phyloP scores from a whole-genome alignment of 164 flowering plant species.

The Amborella trichopoda region DNA sequence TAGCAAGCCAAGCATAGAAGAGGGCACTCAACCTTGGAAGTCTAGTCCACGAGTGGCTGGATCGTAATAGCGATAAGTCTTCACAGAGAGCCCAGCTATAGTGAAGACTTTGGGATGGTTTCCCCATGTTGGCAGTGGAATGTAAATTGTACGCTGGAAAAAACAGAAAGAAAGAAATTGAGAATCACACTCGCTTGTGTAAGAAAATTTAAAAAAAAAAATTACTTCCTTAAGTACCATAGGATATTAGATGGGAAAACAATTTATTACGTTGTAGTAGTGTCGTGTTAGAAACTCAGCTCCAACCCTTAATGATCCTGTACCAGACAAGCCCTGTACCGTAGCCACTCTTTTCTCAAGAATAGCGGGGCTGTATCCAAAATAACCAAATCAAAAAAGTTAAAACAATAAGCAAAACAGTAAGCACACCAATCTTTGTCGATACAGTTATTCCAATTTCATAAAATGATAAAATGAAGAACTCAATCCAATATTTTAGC shows the following conservation, averaged over 20 bases:
- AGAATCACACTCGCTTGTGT: neutral
- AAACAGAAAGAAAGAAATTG: neutral
- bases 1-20: neutral
- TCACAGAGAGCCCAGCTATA: constrained; percentile 75
- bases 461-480: too few species aligned
- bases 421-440: too few species aligned
- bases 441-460: too few species aligned
- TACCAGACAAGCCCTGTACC: constrained; percentile 90
- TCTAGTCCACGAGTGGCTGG: constrained; percentile 87
- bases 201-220: neutral
- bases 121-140: constrained; percentile 98
- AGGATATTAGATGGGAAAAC: neutral
- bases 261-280: constrained; percentile 50
- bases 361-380: constrained; percentile 78
- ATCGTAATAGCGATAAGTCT: constrained; percentile 85
- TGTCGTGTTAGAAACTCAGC: constrained; percentile 86
- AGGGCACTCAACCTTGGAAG: constrained; percentile 49
- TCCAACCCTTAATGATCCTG: constrained; percentile 96
- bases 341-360: constrained; percentile 78
- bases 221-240: neutral
- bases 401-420: too few species aligned
- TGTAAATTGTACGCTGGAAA: constrained; percentile 67
- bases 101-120: constrained; percentile 85
- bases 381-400: too few species aligned
- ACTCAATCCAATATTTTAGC: too few species aligned